phyloP scores from a whole-genome alignment of 495 filamentous ascomycete species.

The Viridothelium virens region DNA sequence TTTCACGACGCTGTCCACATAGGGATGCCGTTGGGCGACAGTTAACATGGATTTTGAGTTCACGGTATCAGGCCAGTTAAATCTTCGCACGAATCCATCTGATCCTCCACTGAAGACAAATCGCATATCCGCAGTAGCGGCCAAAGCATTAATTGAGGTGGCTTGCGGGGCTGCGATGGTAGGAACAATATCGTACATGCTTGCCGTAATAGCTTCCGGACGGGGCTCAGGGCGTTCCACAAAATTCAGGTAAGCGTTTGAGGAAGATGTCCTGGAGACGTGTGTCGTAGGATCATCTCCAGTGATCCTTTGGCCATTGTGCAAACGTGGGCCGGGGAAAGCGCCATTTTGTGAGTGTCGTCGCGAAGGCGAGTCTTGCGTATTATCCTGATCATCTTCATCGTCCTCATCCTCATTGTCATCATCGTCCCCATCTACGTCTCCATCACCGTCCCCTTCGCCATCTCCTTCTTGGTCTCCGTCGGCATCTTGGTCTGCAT shows the following conservation, averaged over 20 bases:
- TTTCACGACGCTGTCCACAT: slow-evolving; percentile 94
- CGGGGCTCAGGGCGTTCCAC: slow-evolving; percentile 52
- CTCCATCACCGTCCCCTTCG: slow-evolving; percentile 56
- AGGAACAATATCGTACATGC: slow-evolving; percentile 88
- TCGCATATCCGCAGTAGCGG: slow-evolving; percentile 87
- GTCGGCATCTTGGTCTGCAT: slow-evolving; percentile 38
- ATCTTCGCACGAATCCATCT: slow-evolving; percentile 92
- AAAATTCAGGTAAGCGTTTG: slow-evolving; percentile 37
- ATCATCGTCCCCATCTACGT: slow-evolving; percentile 55
- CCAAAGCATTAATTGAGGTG: slow-evolving; percentile 89
- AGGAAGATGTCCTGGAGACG: slow-evolving; percentile 34
- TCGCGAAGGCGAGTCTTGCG: slow-evolving; percentile 43
- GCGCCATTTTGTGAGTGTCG: slow-evolving; percentile 29
- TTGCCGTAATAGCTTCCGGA: slow-evolving; percentile 73
- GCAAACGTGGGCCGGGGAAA: background rate
- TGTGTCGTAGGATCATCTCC: slow-evolving; percentile 15
- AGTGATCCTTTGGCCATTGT: background rate
- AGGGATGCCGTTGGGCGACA: slow-evolving; percentile 92
- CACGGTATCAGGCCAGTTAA: slow-evolving; percentile 88
- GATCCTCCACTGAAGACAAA: slow-evolving; percentile 92
- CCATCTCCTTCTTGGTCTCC: slow-evolving; percentile 35
- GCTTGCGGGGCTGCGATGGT: slow-evolving; percentile 94
- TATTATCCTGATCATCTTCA: slow-evolving; percentile 48
- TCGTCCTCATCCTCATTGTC: slow-evolving; percentile 53
- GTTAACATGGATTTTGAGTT: slow-evolving; percentile 92